Conservation (phyloP, 805 yeast genomes). For the Starmerella lactis-condensi region DNA sequence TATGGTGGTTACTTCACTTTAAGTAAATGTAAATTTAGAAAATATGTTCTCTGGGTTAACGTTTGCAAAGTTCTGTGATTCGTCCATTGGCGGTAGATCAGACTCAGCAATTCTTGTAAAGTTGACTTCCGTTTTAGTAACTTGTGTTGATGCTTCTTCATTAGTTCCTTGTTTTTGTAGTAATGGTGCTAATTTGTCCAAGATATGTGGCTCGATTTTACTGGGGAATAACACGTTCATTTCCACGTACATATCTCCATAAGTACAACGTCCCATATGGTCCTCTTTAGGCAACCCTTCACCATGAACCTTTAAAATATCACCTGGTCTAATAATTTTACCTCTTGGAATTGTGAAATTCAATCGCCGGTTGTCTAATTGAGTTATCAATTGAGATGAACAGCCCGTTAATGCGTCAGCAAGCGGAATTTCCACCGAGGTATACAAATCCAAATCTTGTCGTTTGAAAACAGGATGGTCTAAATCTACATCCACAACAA, state of each 20-base stretch:
- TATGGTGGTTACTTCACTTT: too few species aligned
- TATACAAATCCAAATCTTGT: constrained; percentile 44
- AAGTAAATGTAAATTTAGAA: too few species aligned
- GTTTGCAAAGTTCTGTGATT: constrained; percentile 1
- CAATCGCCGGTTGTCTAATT: constrained; percentile 63
- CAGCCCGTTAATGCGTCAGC: constrained; percentile 79
- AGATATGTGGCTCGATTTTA: constrained; percentile 6
- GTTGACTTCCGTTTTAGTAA: too few species aligned
- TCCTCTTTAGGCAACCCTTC: constrained; percentile 13
- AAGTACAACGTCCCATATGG: constrained; percentile 1
- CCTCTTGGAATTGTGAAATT: constrained; percentile 53
- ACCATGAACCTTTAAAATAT: constrained; percentile 11
- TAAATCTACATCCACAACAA: constrained; percentile 36
- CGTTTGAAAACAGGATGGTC: constrained; percentile 34
- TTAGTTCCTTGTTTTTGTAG: constrained; percentile 3
- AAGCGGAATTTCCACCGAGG: constrained; percentile 42
- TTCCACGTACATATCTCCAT: constrained; percentile 16
- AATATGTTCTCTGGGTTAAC: constrained; percentile 7
- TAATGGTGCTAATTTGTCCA: constrained; percentile 9
- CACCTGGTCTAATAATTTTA: constrained; percentile 31
- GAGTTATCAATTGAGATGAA: constrained; percentile 40
- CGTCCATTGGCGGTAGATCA: neutral
- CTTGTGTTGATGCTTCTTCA: too few species aligned
- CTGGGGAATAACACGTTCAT: constrained; percentile 14
- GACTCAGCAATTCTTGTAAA: constrained; percentile 5